Conservation (phyloP, 495 filamentous ascomycete species). For the Cryomyces minteri region DNA sequence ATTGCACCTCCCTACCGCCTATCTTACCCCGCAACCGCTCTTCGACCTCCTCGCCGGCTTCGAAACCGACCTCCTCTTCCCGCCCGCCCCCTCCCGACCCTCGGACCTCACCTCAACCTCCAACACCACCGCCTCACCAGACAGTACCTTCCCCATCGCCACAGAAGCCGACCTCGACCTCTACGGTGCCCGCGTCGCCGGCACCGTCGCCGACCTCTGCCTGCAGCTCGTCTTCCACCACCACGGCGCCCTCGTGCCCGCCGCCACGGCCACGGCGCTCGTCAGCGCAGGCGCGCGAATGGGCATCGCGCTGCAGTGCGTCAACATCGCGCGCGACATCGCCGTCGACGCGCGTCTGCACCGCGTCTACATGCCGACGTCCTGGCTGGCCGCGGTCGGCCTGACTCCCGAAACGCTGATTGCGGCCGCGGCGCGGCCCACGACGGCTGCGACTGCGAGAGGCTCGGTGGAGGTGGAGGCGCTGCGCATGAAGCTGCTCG, state of each 20-base stretch:
- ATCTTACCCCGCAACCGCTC: constrained; percentile 33
- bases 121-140: too few species aligned
- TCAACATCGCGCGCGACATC: constrained; percentile 56
- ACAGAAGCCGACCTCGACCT: constrained; percentile 33
- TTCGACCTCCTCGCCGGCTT: constrained; percentile 43
- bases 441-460: too few species aligned
- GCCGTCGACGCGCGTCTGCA: constrained; percentile 36
- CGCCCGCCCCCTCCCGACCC: constrained; percentile 1
- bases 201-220: constrained; percentile 48
- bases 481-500: constrained; percentile 32
- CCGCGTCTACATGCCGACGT: constrained; percentile 42
- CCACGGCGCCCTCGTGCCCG: constrained; percentile 12
- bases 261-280: constrained; percentile 4
- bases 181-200: constrained; percentile 43
- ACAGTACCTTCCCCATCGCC: constrained; percentile 28
- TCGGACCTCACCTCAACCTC: background rate
- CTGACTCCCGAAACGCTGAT: constrained; percentile 34
- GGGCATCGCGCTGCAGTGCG: constrained; percentile 50
- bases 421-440: constrained; percentile 20
- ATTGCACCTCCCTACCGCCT: constrained; percentile 30
- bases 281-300: constrained; percentile 34
- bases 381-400: constrained; percentile 37
- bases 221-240: constrained; percentile 42
- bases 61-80: constrained; percentile 38
- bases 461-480: constrained; percentile 15